Base-by-base conservation (phyloP, 2,329 filamentous ascomycete species). In the Penicillium digitatum region DNA sequence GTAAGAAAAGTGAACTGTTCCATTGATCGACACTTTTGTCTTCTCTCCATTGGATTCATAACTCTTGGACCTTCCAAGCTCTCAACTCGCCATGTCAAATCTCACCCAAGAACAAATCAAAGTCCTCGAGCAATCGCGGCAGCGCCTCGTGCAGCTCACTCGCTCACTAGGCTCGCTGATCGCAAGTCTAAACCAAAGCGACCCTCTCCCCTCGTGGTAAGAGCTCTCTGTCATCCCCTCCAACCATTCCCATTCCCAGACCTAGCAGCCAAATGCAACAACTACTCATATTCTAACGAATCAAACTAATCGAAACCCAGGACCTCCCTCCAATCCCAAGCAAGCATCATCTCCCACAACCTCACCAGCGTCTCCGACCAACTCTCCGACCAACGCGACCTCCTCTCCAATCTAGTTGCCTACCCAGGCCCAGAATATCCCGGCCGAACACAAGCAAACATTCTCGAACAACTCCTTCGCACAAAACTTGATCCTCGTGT, bases 401-500 rank as follows among this genome's bases (percentile, higher is more conserved):
- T 90, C 43, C 84, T 95, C 58, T 81, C 80, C 54, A 83, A 84
- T 52, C 80, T 90, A 48, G 87, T 88, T 60, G 82, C 89, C 22
- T 90, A 89, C 68, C 90, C 90, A 0, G 84, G 86, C 12, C 88
- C 89, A 2, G 85, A 86, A 70, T 94, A 83, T 73, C 90, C 84
- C 5, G 87, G 84, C 35, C 86, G 82, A 63, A 86, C 81, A 5
- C 85, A 89, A 70, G 75, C 69, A 1, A 66, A 69, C 46, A 79
- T 89, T 4, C 79, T 93, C 1, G 79, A 82, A 26, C 83, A 87
- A 64, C 78, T 95, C 2, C 78, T 95, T 31, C 86, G 90, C 37
- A 95, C 94, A 74, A 94, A 94, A 70, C 81, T 91, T 46, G 90
- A 94, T 62, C 89, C 89, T 0, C 80, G 83, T 24, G 85, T 91